Conservation (phyloP, 2,329 filamentous ascomycete genomes). For the Diplodia corticola region DNA sequence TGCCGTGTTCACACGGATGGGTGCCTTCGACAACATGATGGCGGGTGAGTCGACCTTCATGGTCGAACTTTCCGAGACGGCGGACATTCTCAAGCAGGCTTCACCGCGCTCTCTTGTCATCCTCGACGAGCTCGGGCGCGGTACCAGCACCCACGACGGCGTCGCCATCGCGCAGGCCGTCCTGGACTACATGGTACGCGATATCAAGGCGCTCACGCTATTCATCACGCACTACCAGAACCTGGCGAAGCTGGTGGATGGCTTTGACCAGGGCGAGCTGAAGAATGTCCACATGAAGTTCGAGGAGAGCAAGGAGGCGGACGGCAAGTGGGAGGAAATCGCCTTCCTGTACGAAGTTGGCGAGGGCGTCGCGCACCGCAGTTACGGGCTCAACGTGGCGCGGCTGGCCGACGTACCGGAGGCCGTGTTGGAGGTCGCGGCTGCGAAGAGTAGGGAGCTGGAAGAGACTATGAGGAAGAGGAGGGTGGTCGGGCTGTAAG, state of each 20-base stretch:
- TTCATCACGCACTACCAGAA: constrained; percentile 99
- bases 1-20: constrained; percentile 93
- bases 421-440: constrained; percentile 74
- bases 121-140: constrained; percentile 89
- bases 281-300: constrained; percentile 96
- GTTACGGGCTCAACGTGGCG: constrained; percentile 92
- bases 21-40: constrained; percentile 93
- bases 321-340: constrained; percentile 77
- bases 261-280: constrained; percentile 65
- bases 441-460: constrained; percentile 74
- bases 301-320: constrained; percentile 48
- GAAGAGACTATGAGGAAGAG: constrained; percentile 59
- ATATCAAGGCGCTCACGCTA: constrained; percentile 75
- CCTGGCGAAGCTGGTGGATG: constrained; percentile 70
- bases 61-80: constrained; percentile 93
- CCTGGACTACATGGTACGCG: constrained; percentile 75
- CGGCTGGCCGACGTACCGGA: constrained; percentile 78
- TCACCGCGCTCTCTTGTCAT: constrained; percentile 84
- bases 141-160: constrained; percentile 92
- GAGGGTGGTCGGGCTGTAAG: constrained; percentile 19
- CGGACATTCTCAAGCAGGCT: constrained; percentile 84
- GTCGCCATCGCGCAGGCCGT: constrained; percentile 94
- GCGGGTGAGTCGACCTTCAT: constrained; percentile 95
- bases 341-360: constrained; percentile 94
- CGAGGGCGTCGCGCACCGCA: constrained; percentile 88